phyloP scores from a whole-genome alignment of 139 green algal genomes.

The Chlamydomonas sp. region DNA sequence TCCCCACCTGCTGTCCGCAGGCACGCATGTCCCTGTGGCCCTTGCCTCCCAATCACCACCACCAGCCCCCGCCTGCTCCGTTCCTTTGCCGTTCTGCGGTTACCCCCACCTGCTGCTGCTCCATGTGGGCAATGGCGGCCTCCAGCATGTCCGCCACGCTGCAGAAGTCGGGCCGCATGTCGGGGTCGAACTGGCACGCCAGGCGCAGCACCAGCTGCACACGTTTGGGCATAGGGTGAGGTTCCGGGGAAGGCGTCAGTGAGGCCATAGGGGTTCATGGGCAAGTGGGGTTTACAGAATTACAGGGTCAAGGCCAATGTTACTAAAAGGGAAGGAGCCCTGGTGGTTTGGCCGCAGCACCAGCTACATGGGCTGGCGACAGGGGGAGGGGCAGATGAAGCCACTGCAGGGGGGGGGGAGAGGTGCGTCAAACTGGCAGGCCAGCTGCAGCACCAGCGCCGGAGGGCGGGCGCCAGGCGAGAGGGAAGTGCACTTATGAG shows the following conservation, averaged over 20 bases:
- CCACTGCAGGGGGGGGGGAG: too few species aligned
- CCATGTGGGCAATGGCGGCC: conserved; percentile 9
- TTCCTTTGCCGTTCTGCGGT: too few species aligned
- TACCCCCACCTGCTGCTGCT: conserved; percentile 8
- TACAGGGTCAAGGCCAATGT: neutral
- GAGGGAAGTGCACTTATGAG: too few species aligned
- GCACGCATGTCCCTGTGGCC: too few species aligned
- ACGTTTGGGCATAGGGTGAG: neutral
- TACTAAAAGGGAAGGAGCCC: too few species aligned
- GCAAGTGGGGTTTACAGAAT: conserved; percentile 1
- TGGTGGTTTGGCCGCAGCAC: too few species aligned
- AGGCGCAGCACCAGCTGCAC: conserved; percentile 22
- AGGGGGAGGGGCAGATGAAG: too few species aligned
- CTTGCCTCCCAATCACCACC: neutral
- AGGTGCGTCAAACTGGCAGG: conserved; percentile 54
- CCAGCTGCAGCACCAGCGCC: neutral
- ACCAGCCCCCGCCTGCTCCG: neutral
- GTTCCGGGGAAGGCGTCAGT: neutral
- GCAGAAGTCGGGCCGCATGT: conserved; percentile 67
- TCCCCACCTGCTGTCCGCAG: too few species aligned
- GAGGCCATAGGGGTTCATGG: neutral
- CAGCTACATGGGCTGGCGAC: too few species aligned
- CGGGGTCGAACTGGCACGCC: conserved; percentile 68
- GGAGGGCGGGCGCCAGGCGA: too few species aligned
- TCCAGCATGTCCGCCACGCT: conserved; percentile 35